Percentiles rank a stretch among this genome's conserved stretches.
phyloP scores from a whole-genome alignment of 2,329 filamentous ascomycete species.

The Torrubiella hemipterigena region DNA sequence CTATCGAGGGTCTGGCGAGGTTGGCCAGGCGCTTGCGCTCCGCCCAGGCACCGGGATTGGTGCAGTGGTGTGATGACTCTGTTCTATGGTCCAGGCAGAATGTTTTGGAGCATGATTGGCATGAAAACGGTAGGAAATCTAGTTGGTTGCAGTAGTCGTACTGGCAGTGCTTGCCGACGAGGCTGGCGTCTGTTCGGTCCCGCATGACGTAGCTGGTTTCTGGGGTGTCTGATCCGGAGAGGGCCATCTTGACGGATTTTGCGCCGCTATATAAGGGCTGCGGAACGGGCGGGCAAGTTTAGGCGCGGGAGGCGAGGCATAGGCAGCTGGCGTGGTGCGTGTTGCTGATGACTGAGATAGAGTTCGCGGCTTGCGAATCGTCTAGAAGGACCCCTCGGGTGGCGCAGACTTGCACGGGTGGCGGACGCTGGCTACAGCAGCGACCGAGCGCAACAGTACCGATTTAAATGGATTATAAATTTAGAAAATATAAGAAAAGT shows the following conservation, averaged over 20 bases:
- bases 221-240: slow-evolving; percentile 25
- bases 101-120: slow-evolving; percentile 73
- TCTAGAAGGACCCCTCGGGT: slow-evolving; percentile 6
- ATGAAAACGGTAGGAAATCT: slow-evolving; percentile 91
- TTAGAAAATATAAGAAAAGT: neutral
- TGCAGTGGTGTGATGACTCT: slow-evolving; percentile 66
- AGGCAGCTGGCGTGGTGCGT: neutral
- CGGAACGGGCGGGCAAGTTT: no score
- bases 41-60: slow-evolving; percentile 50
- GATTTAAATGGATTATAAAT: neutral
- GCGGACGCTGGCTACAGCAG: slow-evolving; percentile 1
- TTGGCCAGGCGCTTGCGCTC: slow-evolving; percentile 42
- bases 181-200: slow-evolving; percentile 59
- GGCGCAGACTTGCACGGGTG: slow-evolving; percentile 4
- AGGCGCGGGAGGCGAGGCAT: neutral
- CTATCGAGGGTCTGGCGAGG: slow-evolving; percentile 39
- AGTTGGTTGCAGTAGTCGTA: slow-evolving; percentile 85
- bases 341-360: slow-evolving; percentile 1
- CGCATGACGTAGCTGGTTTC: slow-evolving; percentile 61
- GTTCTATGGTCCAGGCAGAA: slow-evolving; percentile 92
- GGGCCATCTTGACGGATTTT: slow-evolving; percentile 46
- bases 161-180: slow-evolving; percentile 86
- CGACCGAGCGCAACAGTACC: no score
- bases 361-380: slow-evolving; percentile 2
- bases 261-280: no score